Base-by-base conservation (phyloP, 2,329 filamentous ascomycete genomes). In the Diaporthe caulivora region DNA sequence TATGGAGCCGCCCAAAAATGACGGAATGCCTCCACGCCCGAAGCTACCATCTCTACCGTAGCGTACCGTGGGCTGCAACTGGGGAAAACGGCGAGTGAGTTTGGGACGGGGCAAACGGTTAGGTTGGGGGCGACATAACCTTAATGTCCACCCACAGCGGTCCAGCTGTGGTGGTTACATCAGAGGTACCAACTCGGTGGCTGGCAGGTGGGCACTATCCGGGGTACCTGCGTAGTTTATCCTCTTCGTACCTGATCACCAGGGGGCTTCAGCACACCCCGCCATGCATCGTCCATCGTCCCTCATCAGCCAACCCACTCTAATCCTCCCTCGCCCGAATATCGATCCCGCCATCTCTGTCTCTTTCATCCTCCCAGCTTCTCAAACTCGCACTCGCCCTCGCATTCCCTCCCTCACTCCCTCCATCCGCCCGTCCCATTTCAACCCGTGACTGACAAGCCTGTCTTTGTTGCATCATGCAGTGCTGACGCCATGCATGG, bases 1-100 rank as follows among this genome's bases (percentile, higher is more conserved):
- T 67, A 67, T 67, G 62, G 62, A 40, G 62, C 62, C 34, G 47
- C 29, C 31, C 62, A 67, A 64, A 21, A 53, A 67, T 67, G 62
- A 67, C 62, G 62, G 62, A 67, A 67, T 67, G 47, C 47, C 62
- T 67, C 62, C 62, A 67, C n/a, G 62, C 11, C 21, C 29, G 15
- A 67, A 67, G 62, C 44, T 65, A 67, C 62, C 29, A 7, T 37
- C 7, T 40, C 54, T 47, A 42, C 40, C 58, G 62, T 40, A 37
- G 44, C 31, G 29, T 26, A 37, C 60, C 24, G 26, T 49, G 42
- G 42, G 11, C 57, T 34, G 15, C 21, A 21, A 51, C 31, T 67
- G 34, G 60, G 60, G 42, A 42, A 64, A 64, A 40, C 13, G 40
- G 40, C 24, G 40, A n/a, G 8, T 17, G 60, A 10, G 40, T 5